Conservation (phyloP, 2,329 filamentous ascomycete species). For the Penicillium sp. region DNA sequence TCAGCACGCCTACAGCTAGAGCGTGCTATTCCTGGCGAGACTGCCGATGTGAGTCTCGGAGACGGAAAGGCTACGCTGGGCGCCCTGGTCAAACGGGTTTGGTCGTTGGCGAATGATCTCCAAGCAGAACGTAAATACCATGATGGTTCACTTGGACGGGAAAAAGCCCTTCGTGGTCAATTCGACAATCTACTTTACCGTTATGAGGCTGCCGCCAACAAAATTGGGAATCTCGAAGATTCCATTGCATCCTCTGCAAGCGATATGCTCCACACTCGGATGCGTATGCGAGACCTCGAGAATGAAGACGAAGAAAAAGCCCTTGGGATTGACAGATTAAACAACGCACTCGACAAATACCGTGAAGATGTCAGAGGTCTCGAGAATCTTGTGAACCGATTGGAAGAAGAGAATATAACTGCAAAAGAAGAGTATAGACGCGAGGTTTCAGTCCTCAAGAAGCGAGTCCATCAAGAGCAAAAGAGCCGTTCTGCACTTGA, state of each 20-base stretch:
- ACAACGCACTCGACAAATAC: constrained; percentile 41
- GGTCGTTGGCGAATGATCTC: constrained; percentile 32
- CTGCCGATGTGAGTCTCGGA: constrained; percentile 31
- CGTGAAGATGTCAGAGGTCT: constrained; percentile 40
- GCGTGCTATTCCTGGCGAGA: constrained; percentile 42
- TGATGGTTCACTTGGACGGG: constrained; percentile 33
- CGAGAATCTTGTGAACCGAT: constrained; percentile 38
- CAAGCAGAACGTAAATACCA: constrained; percentile 30
- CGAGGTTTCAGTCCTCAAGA: constrained; percentile 32
- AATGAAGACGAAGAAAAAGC: constrained; percentile 38
- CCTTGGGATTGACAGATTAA: constrained; percentile 40
- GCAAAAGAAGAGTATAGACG: constrained; percentile 26
- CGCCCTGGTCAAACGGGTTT: constrained; percentile 37
- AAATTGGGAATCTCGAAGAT: constrained; percentile 37
- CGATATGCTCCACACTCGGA: constrained; percentile 43
- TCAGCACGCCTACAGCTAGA: constrained; percentile 43
- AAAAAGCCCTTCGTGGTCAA: constrained; percentile 40
- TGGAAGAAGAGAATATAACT: constrained; percentile 37
- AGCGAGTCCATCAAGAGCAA: constrained; percentile 31
- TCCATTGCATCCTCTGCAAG: constrained; percentile 39
- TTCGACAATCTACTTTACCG: constrained; percentile 40
- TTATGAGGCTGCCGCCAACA: constrained; percentile 34
- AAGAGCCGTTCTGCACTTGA: constrained; percentile 33
- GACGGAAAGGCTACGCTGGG: constrained; percentile 39
- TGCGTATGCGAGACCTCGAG: constrained; percentile 41